A percentile compares a stretch with the other conserved stretches of the same genome.
Evolutionary conservation across 345 rosid species (phyloP).

Genomic region (Nasturtium officinale): DNA sequence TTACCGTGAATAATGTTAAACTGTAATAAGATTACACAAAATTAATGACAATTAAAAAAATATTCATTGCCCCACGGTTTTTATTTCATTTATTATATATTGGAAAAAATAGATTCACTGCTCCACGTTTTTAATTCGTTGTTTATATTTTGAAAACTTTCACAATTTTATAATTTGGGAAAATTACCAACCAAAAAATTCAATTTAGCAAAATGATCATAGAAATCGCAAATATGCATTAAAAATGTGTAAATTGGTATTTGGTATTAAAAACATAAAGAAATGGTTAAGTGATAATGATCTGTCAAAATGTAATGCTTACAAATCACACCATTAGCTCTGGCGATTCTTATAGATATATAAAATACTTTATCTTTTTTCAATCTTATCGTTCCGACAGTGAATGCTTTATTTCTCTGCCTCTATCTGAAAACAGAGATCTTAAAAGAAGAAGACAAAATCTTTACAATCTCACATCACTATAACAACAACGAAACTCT

Average conservation of each 20-base stretch:
- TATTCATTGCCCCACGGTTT: background rate
- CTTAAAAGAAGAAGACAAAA: slow-evolving; percentile 37
- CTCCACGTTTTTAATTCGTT: background rate
- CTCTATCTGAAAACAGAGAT: slow-evolving; percentile 24
- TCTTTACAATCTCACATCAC: slow-evolving; percentile 37
- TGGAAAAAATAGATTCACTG: background rate
- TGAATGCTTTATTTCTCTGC: slow-evolving; percentile 11
- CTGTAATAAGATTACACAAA: too few species aligned
- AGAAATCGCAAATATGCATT: background rate
- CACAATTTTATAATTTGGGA: background rate
- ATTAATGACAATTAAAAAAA: background rate
- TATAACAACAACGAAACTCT: slow-evolving; percentile 29
- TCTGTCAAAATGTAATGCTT: slow-evolving; percentile 22
- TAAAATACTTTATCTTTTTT: slow-evolving; percentile 16
- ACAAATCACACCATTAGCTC: slow-evolving; percentile 31
- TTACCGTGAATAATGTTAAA: background rate
- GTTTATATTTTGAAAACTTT: background rate
- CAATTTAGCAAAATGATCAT: background rate
- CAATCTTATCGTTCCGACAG: slow-evolving; percentile 6
- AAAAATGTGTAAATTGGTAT: background rate
- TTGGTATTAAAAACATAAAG: background rate
- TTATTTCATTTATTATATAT: background rate
- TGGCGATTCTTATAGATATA: slow-evolving; percentile 2
- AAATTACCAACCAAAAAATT: background rate
- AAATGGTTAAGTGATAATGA: slow-evolving; percentile 19